Evolutionary conservation across 768 basidiomycete species (phyloP), one percentile per base, ranked within the genome.

Genomic region (Macrolepiota dolichaula): DNA sequence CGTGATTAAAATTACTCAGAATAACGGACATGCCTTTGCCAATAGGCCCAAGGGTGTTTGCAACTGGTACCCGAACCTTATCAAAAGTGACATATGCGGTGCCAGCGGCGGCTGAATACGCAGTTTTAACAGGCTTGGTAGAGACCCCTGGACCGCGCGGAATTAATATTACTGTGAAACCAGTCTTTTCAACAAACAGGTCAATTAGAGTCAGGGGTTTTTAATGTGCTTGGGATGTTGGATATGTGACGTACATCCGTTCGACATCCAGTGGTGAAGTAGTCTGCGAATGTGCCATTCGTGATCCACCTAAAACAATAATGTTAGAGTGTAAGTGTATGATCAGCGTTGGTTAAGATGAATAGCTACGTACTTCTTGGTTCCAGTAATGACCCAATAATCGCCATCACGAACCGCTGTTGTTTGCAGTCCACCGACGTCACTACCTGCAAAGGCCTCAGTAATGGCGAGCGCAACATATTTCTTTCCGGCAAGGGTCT

Each of bases 361-460:
- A 13, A 35, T n/a, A n/a, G 12, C n/a, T 36, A 68, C 80, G 3
- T 60, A 89, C 92, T 96, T 96, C 74, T 98, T 98, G 5, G 94
- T 95, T 17, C 96, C 96, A 44, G 88, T 92, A 63, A 98, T 87
- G 12, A 94, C 81, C 89, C 91, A 96, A 44, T 87, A 76, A 65
- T 91, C 86, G 1, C 94, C 96, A 67, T 96, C 94, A 59, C 85
- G 85, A 59, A 85, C 83, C 0, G 96, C 96, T 1, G 87, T 89
- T 60, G 89, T 98, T 79, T 85, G 94, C 37, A 96, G 67, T 2
- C 95, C 94, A 53, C 84, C 74, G 2, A 94, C 92, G 65, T 94
- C 92, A 66, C 89, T 91, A 17, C 92, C 92, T 2, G 94, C 96
- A 65, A 96, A 96, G 0, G 96, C 93, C 74, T 98, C 96, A 50